These are phyloP conservation scores for Austroboletus festivus DNA, from an alignment of 768 basidiomycete genomes.

Conservation along the genomic window DNA sequence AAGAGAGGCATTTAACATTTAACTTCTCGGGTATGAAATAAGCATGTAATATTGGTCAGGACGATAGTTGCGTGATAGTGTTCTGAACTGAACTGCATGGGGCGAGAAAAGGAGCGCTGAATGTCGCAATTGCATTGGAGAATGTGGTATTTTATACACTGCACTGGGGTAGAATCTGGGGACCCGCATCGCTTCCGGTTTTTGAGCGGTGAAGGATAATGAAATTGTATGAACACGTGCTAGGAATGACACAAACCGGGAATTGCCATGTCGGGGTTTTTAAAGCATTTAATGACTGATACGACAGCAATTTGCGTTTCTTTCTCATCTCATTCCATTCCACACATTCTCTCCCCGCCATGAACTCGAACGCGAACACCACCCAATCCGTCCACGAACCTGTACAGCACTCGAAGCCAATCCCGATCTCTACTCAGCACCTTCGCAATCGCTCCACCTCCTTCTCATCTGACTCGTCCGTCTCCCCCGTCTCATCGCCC, in stretches of 20 bases:
- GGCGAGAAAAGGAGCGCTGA: too few relatives aligned
- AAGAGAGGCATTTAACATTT: too few relatives aligned
- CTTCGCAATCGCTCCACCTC: constrained; percentile 59
- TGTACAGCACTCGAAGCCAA: constrained; percentile 60
- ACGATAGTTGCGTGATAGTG: too few relatives aligned
- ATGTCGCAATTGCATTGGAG: too few relatives aligned
- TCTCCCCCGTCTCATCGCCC: constrained; percentile 50
- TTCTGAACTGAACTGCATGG: too few relatives aligned
- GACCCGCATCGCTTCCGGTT: constrained; percentile 1
- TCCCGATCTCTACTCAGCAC: constrained; percentile 49
- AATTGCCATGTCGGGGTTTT: constrained; percentile 29
- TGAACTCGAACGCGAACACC: constrained; percentile 12
- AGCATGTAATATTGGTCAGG: too few relatives aligned
- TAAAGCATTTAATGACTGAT: constrained; percentile 1
- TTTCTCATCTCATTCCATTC: not conserved
- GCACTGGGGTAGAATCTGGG: not conserved
- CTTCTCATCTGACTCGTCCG: constrained; percentile 57
- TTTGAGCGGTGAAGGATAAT: constrained; percentile 10
- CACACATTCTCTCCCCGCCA: constrained; percentile 8
- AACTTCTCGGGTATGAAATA: too few relatives aligned
- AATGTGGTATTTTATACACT: too few relatives aligned
- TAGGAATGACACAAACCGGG: constrained; percentile 16
- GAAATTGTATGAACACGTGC: constrained; percentile 22
- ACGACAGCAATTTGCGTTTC: not conserved
- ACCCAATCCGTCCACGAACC: constrained; percentile 20